These are phyloP conservation scores for Psilocybe subaeruginosa DNA, from an alignment of 768 basidiomycete species.

Conservation along the genomic window DNA sequence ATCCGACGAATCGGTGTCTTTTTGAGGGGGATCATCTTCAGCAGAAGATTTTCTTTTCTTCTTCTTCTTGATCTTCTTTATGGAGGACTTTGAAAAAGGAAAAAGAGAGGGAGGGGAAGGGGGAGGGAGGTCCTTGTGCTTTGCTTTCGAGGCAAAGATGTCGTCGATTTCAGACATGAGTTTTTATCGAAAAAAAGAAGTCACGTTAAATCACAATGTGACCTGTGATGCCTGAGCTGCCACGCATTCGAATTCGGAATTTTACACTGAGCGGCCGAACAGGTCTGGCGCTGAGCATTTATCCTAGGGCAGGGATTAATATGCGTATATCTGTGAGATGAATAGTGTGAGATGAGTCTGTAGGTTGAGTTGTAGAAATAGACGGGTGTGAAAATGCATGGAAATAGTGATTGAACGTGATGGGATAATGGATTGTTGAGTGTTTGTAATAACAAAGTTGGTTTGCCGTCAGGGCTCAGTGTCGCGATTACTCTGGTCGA, in stretches of 20 bases:
- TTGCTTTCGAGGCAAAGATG: constrained; percentile 67
- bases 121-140: constrained; percentile 29
- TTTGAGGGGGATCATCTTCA: not conserved
- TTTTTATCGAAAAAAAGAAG: constrained; percentile 12
- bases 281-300: not conserved
- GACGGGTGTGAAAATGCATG: not conserved
- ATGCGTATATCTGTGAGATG: not conserved
- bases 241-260: not conserved
- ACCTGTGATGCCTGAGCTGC: not conserved
- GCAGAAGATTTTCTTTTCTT: constrained; percentile 30
- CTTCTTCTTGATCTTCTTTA: constrained; percentile 53
- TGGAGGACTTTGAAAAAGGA: constrained; percentile 27
- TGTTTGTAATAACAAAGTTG: constrained; percentile 16
- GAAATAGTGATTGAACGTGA: constrained; percentile 7
- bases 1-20: constrained; percentile 9
- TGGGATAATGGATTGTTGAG: not conserved
- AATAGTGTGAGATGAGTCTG: not conserved
- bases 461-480: not conserved
- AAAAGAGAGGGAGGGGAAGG: constrained; percentile 24
- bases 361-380: not conserved
- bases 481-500: constrained; percentile 1
- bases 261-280: not conserved
- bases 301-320: not conserved
- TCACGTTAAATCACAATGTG: constrained; percentile 6
- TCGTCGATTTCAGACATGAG: constrained; percentile 81